phyloP scores from a whole-genome alignment of 2,329 filamentous ascomycete genomes.

The Orbilia javanica region DNA sequence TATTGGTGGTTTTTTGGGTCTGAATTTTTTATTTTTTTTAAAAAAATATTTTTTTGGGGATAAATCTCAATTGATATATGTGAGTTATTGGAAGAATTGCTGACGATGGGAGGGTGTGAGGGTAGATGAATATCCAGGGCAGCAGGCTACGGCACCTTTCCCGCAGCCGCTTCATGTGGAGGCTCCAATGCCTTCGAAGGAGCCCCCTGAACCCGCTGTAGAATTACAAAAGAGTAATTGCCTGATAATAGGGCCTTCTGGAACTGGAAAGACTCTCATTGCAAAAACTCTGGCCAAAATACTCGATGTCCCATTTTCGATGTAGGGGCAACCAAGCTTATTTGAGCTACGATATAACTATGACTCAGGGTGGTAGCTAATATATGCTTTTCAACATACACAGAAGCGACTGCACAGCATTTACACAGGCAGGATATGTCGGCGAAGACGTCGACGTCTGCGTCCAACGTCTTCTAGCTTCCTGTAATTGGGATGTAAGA shows the following conservation, averaged over 20 bases:
- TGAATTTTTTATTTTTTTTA: background rate
- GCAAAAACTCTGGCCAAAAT: constrained; percentile 88
- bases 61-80: background rate
- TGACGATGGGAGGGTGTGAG: background rate
- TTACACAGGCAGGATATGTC: constrained; percentile 97
- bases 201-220: constrained; percentile 61
- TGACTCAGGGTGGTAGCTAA: background rate
- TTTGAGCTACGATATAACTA: background rate
- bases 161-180: constrained; percentile 62
- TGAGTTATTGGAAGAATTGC: background rate
- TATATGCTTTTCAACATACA: background rate
- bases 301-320: constrained; percentile 80
- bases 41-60: background rate
- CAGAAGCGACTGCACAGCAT: constrained; percentile 82
- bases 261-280: constrained; percentile 96
- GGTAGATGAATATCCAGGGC: constrained; percentile 74
- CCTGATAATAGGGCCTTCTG: constrained; percentile 88
- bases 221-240: constrained; percentile 92
- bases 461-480: constrained; percentile 88
- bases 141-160: constrained; percentile 69
- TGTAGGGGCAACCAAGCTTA: constrained; percentile 56
- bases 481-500: constrained; percentile 75
- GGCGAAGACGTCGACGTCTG: constrained; percentile 98
- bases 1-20: background rate
- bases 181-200: constrained; percentile 60